A percentile compares a stretch with the other conserved stretches of the same genome.
These are phyloP conservation scores for Sarocladiaceae sp. DNA, from an alignment of 2,329 filamentous ascomycete genomes.

Conservation along the genomic window DNA sequence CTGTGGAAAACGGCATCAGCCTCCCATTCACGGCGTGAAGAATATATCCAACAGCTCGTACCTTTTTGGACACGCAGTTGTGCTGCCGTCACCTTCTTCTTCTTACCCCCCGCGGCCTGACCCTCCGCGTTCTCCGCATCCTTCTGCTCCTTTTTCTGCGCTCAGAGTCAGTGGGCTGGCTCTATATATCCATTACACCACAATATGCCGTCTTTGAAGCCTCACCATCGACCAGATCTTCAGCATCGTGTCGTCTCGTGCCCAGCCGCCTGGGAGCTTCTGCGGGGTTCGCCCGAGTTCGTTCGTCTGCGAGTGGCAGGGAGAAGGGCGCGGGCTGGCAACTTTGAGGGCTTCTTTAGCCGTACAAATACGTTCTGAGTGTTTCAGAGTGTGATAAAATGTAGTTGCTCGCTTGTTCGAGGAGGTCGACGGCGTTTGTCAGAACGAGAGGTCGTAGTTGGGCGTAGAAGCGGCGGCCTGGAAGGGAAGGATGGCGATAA, in stretches of 20 bases:
- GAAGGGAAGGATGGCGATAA: not conserved
- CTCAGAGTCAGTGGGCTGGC: too few relatives aligned
- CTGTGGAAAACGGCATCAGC: slow-evolving; percentile 33
- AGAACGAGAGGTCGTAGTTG: too few relatives aligned
- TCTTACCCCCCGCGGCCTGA: slow-evolving; percentile 66
- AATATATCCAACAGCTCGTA: slow-evolving; percentile 37
- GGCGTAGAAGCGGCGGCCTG: too few relatives aligned
- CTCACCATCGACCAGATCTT: slow-evolving; percentile 99
- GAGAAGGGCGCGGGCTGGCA: not conserved
- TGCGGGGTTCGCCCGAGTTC: slow-evolving; percentile 1
- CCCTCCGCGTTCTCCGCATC: slow-evolving; percentile 80
- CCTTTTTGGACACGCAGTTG: slow-evolving; percentile 95
- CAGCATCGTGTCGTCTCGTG: slow-evolving; percentile 62
- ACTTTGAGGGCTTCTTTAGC: not conserved
- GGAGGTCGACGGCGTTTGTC: too few relatives aligned
- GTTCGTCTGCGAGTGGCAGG: not conserved
- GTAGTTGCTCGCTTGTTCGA: too few relatives aligned
- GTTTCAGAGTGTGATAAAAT: too few relatives aligned
- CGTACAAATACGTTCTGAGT: too few relatives aligned
- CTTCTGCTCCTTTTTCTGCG: slow-evolving; percentile 91
- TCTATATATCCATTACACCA: too few relatives aligned
- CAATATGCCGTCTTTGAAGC: slow-evolving; percentile 5
- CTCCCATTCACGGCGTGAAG: not conserved
- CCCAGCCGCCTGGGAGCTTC: slow-evolving; percentile 6
- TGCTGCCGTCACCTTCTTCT: slow-evolving; percentile 97